Percentiles rank a stretch among this genome's conserved stretches.
phyloP scores from a whole-genome alignment of 306 rosid genomes.

The Lagenaria siceraria region DNA sequence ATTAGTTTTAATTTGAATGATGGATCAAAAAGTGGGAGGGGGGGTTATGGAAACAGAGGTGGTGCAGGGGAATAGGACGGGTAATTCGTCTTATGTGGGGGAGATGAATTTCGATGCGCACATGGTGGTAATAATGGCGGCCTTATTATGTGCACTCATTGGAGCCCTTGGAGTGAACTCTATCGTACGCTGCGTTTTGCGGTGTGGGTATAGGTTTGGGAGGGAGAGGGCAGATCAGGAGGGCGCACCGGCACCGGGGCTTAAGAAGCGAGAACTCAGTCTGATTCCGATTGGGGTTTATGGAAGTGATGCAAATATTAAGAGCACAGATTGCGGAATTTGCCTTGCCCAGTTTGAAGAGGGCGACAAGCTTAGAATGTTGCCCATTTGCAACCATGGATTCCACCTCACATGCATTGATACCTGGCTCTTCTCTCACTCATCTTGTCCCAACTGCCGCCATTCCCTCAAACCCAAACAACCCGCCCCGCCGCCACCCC shows the following conservation, averaged over 20 bases:
- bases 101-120: conserved; percentile 38
- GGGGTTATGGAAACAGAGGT: not conserved
- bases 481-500: not conserved
- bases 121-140: conserved; percentile 49
- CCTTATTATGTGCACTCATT: conserved; percentile 33
- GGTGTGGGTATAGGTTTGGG: conserved; percentile 26
- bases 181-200: conserved; percentile 31
- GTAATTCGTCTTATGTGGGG: not conserved
- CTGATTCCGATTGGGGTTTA: conserved; percentile 43
- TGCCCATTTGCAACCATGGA: conserved; percentile 56
- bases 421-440: conserved; percentile 43
- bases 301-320: conserved; percentile 14
- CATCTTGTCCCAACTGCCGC: conserved; percentile 60
- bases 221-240: conserved; percentile 16
- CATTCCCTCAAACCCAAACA: not conserved
- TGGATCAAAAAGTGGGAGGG: not conserved
- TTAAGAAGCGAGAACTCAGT: conserved; percentile 29
- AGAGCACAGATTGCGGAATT: conserved; percentile 50
- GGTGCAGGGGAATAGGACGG: not conserved
- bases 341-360: conserved; percentile 46
- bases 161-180: conserved; percentile 48
- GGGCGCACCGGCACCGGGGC: conserved; percentile 23
- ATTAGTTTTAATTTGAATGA: not conserved
- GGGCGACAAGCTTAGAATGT: conserved; percentile 40
- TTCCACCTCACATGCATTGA: conserved; percentile 58